Conservation (phyloP, 345 rosid species). For the Hevea brasiliensis region DNA sequence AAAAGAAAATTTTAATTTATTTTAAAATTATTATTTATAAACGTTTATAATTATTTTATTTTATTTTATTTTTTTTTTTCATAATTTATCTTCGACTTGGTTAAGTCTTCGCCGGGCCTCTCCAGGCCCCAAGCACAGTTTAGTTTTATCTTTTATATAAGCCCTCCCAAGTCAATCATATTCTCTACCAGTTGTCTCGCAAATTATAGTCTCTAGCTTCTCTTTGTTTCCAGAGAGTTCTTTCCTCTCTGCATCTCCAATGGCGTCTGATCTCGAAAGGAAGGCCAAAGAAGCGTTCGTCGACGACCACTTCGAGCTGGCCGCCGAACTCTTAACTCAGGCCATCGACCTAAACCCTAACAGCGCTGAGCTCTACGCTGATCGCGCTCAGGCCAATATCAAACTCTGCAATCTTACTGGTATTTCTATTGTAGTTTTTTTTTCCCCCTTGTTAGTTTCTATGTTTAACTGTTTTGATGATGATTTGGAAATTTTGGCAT, state of each 20-base stretch:
- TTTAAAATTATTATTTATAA: too few species aligned
- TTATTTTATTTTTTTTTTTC: too few species aligned
- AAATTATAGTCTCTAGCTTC: background rate
- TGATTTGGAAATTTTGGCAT: background rate
- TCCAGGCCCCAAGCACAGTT: background rate
- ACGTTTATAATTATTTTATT: too few species aligned
- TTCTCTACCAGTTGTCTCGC: background rate
- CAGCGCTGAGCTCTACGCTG: constrained; percentile 66
- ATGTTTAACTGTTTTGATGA: background rate
- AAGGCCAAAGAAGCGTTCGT: constrained; percentile 86
- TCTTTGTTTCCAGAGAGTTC: constrained; percentile 5
- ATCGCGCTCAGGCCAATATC: constrained; percentile 90
- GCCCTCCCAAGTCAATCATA: constrained; percentile 1
- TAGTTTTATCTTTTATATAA: background rate
- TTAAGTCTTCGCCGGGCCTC: constrained; percentile 8
- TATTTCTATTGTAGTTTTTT: constrained; percentile 9
- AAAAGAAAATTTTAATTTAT: too few species aligned
- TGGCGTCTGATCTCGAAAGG: constrained; percentile 69
- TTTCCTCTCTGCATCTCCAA: constrained; percentile 2
- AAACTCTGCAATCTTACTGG: constrained; percentile 76
- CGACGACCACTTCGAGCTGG: constrained; percentile 83
- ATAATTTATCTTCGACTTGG: background rate
- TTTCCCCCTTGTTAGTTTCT: background rate
- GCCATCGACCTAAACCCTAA: constrained; percentile 68
- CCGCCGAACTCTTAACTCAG: constrained; percentile 72